These are phyloP conservation scores for Podila epicladia DNA, from an alignment of 192 early-diverging fungal species.

Conservation along the genomic window DNA sequence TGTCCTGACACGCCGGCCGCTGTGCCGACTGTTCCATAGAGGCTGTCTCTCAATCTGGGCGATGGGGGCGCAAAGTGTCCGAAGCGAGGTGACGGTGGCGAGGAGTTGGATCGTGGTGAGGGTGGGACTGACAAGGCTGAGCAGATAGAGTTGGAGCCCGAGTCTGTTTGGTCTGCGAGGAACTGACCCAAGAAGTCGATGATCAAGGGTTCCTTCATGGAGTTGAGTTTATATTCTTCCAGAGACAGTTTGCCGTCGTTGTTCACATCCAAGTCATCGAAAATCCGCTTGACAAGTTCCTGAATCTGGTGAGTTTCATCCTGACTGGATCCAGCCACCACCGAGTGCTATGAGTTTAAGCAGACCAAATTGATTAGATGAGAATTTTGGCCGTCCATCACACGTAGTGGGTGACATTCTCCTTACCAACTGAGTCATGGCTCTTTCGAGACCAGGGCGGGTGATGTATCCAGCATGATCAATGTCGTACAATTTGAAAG, in stretches of 20 bases:
- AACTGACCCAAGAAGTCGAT: constrained; percentile 84
- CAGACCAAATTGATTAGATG: too few relatives aligned
- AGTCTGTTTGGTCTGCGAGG: constrained; percentile 62
- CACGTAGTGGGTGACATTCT: not conserved
- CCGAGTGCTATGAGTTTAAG: constrained; percentile 23
- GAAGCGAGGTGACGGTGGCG: constrained; percentile 48
- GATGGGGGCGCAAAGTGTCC: constrained; percentile 47
- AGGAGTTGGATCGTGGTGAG: constrained; percentile 41
- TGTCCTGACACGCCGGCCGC: constrained; percentile 22
- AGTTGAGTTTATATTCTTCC: constrained; percentile 80
- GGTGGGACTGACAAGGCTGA: constrained; percentile 49
- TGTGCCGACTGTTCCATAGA: constrained; percentile 33
- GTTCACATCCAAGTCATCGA: constrained; percentile 84
- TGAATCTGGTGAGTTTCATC: constrained; percentile 74
- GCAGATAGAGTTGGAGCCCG: constrained; percentile 40
- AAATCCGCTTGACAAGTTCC: constrained; percentile 74
- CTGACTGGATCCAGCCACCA: constrained; percentile 57
- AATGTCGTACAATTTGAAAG: constrained; percentile 83
- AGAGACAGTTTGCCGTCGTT: constrained; percentile 80
- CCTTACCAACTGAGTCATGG: constrained; percentile 79
- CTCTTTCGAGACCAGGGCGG: constrained; percentile 73
- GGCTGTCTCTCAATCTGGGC: constrained; percentile 39
- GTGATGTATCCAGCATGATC: constrained; percentile 80
- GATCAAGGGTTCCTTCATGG: constrained; percentile 82
- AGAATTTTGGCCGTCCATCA: too few relatives aligned